These are phyloP conservation scores for Xylariaceae sp. DNA, from an alignment of 2,329 filamentous ascomycete species.

Conservation along the genomic window DNA sequence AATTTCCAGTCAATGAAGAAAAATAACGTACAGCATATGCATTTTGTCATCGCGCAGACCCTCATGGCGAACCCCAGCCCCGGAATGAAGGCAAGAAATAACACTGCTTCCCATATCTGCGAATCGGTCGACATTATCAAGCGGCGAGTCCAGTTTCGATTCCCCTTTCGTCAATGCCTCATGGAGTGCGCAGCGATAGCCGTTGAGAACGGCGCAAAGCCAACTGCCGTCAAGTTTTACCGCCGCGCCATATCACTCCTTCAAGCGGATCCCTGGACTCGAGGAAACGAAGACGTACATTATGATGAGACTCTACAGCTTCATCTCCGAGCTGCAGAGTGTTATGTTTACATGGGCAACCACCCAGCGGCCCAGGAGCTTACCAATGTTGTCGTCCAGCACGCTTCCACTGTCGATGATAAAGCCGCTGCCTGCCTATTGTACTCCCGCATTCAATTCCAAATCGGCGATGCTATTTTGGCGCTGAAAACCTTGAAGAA, in stretches of 20 bases:
- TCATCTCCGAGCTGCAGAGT: conserved; percentile 74
- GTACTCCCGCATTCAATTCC: conserved; percentile 70
- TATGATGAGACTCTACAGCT: conserved; percentile 83
- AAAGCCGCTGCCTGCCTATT: conserved; percentile 81
- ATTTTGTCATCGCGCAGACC: conserved; percentile 79
- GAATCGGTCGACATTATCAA: conserved; percentile 72
- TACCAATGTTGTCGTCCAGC: conserved; percentile 63
- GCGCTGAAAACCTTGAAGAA: conserved; percentile 67
- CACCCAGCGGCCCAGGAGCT: conserved; percentile 61
- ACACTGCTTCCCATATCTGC: conserved; percentile 75
- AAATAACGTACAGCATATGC: conserved; percentile 71
- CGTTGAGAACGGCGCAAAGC: conserved; percentile 74
- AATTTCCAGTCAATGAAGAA: conserved; percentile 54
- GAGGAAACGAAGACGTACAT: conserved; percentile 62
- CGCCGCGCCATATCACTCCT: conserved; percentile 71
- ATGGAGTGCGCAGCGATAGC: conserved; percentile 74
- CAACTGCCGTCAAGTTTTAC: conserved; percentile 79
- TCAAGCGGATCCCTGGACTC: conserved; percentile 72
- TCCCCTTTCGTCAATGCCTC: conserved; percentile 67
- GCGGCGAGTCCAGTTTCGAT: conserved; percentile 52
- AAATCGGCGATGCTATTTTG: conserved; percentile 63
- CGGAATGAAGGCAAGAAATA: conserved; percentile 62
- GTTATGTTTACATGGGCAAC: conserved; percentile 72
- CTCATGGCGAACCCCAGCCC: conserved; percentile 65
- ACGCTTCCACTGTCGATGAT: conserved; percentile 68